Conservation (phyloP, 371 early-diverging fungal genomes). For the Actinomortierella wolfii region DNA sequence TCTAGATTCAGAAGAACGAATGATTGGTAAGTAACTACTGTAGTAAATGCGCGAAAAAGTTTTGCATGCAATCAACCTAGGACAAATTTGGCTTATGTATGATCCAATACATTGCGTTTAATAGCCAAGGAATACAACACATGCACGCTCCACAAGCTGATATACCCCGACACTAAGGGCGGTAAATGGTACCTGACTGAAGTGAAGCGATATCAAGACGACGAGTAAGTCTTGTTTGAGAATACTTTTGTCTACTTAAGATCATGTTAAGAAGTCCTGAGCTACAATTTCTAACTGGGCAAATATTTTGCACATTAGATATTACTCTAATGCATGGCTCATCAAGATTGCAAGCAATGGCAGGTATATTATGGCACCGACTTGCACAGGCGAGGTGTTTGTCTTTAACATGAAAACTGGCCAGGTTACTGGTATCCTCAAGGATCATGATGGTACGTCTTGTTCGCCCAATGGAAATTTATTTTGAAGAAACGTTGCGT, state of each 20-base stretch:
- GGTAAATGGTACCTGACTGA: conserved; percentile 73
- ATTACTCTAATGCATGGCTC: conserved; percentile 91
- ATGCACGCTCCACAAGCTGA: conserved; percentile 78
- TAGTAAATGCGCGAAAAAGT: conserved; percentile 1
- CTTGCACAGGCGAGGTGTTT: conserved; percentile 85
- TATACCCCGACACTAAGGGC: conserved; percentile 72
- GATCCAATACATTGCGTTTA: background rate
- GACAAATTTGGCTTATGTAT: background rate
- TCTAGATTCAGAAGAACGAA: conserved; percentile 80
- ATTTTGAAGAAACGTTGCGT: no score
- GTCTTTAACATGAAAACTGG: conserved; percentile 78
- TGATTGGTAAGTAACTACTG: conserved; percentile 75
- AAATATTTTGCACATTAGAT: conserved; percentile 50
- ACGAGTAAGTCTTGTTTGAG: conserved; percentile 58
- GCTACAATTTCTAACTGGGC: no score
- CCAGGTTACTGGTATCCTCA: conserved; percentile 72
- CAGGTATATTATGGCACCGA: conserved; percentile 85
- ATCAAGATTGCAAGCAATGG: conserved; percentile 87
- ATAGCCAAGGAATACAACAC: conserved; percentile 82
- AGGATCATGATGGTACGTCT: conserved; percentile 74
- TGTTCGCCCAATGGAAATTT: background rate
- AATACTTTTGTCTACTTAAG: no score
- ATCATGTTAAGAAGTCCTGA: no score
- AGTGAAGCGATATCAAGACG: conserved; percentile 73
- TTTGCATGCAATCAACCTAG: background rate